Percentiles rank a stretch among this genome's conserved stretches.
Evolutionary conservation across 176 grass and related monocot genomes (phyloP).

Genomic region (Oryza longistaminata): DNA sequence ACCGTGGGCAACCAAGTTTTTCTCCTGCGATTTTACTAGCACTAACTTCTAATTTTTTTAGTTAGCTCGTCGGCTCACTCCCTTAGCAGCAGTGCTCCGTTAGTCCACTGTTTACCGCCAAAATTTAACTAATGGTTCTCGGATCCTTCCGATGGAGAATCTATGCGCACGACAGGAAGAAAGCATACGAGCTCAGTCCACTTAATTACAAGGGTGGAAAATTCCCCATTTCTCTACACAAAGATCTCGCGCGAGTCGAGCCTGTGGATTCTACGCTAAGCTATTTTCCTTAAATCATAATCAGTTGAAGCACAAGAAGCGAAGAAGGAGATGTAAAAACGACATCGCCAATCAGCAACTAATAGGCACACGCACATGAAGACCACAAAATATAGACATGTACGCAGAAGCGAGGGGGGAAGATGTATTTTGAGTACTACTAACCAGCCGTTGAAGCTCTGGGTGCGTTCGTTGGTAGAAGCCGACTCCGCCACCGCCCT

Average conservation of each 20-base stretch:
- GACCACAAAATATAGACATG: no score
- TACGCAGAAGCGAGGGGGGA: not conserved
- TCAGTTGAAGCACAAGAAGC: not conserved
- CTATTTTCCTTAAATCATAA: not conserved
- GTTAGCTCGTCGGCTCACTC: not conserved
- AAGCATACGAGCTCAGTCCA: not conserved
- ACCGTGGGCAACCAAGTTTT: not conserved
- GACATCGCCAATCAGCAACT: no score
- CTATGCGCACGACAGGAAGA: not conserved
- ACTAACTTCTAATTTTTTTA: not conserved
- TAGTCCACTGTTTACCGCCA: not conserved
- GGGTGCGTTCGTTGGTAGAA: not conserved
- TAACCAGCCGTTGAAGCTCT: not conserved
- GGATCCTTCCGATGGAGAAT: not conserved
- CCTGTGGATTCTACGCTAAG: not conserved
- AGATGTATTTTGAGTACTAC: not conserved
- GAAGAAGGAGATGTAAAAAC: not conserved
- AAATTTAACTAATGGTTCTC: not conserved
- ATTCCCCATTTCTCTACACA: conserved; percentile 3
- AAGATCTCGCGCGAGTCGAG: not conserved
- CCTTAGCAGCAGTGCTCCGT: not conserved
- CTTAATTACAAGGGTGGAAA: not conserved
- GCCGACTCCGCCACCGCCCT: not conserved
- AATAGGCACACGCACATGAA: no score
- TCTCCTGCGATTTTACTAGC: not conserved